Evolutionary conservation across 78 protist genomes (phyloP).

Genomic region (Dictyostelium discoideum): DNA sequence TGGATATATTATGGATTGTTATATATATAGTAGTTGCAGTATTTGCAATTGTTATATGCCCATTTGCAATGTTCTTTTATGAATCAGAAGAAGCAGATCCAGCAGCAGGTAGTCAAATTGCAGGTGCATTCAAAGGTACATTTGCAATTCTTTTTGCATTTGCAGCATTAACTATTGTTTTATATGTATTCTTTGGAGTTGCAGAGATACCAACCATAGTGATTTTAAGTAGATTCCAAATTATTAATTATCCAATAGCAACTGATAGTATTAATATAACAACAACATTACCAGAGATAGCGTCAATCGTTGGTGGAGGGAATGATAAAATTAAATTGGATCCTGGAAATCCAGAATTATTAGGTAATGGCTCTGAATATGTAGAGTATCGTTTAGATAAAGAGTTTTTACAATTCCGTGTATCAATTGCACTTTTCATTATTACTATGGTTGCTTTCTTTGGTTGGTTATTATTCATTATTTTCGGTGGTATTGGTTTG

Average conservation of each 20-base stretch:
- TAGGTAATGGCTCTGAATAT: background rate
- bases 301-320: background rate
- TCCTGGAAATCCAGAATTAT: background rate
- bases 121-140: constrained; percentile 78
- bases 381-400: background rate
- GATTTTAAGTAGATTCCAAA: background rate
- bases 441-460: constrained; percentile 82
- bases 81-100: constrained; percentile 91
- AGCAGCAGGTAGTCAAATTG: constrained; percentile 21
- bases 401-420: constrained; percentile 51
- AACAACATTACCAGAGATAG: background rate
- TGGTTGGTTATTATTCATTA: constrained; percentile 88
- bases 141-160: constrained; percentile 33
- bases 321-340: background rate
- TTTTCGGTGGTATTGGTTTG: constrained; percentile 94
- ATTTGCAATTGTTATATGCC: constrained; percentile 85
- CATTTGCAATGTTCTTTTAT: constrained; percentile 92
- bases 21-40: constrained; percentile 54
- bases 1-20: constrained; percentile 76
- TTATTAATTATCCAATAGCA: background rate
- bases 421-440: constrained; percentile 80
- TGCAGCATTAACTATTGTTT: background rate
- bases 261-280: background rate
- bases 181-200: constrained; percentile 70
- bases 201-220: constrained; percentile 71